Base-by-base conservation (phyloP, 2,329 filamentous ascomycete species). In the Dothiorella sarmentorum region DNA sequence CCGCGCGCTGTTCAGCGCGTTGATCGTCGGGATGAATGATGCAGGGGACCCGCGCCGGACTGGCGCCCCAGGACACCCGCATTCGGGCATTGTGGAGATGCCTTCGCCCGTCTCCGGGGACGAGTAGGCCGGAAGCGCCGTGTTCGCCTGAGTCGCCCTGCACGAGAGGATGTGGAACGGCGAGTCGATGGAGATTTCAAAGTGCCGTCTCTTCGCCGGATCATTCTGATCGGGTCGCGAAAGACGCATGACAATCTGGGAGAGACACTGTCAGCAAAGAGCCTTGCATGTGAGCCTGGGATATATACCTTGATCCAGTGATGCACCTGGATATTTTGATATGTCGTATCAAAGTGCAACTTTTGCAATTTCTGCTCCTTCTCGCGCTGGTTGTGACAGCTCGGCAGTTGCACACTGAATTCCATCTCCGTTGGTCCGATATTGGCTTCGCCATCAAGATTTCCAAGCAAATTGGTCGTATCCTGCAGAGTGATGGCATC, bases 111-210 rank as follows among this genome's bases (percentile, higher is more conserved):
- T 65, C 60, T 81, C 78, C 9, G 81, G 82, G 58, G 76, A 82
- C 7, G 84, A 85, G 71, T 97, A 97, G 15, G 89, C 88, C 0
- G 92, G 92, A 10, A 96, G 81, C 11, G 86, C 85, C 24, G 89
- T 96, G 72, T 96, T 96, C 51, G 90, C 88, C 70, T 94, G 89
- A 0, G 91, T 95, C n/a, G 92, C 91, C 62, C 89, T 89, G 76
- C 92, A 97, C 62, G 92, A 93, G 47, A 96, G 87, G 44, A 96
- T 90, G 62, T 93, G 93, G 70, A 97, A 93, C 0, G 92, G 92
- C 1, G 91, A 96, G 74, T 97, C 92, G 66, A 97, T 97, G 64
- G 91, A 96, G 67, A 96, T 96, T 73, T 97, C 92, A 65, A 96
- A 97, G 70, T 96, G 92, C 31, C 91, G 84, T 63, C 91, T 85